Evolutionary conservation across 495 filamentous ascomycete species (phyloP), one percentile per base, ranked within the genome.

Genomic region (Penicillium tannophilum): DNA sequence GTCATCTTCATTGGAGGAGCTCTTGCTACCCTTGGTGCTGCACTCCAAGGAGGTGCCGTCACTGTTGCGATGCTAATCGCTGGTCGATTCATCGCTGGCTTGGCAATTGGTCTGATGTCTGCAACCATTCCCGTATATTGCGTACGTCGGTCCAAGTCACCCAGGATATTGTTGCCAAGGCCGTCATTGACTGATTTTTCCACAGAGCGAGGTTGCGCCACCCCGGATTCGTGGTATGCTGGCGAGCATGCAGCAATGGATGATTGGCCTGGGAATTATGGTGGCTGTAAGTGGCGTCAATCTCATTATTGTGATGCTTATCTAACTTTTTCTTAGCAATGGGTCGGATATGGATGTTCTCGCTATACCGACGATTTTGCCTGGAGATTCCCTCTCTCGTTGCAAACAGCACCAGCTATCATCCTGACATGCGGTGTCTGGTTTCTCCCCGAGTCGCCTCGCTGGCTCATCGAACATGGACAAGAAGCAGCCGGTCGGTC

Each of bases 361-460:
- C 68, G 79, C 1, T 76, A 76, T 64, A 72, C 66, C 0, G 73
- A 74, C 28, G 67, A 72, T 14, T 80, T 82, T 48, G 69, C 79
- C 62, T 84, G 84, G 84, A 71, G 83, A 35, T 78, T 86, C 36
- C 83, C 82, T 0, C 76, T 87, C 20, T 78, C 79, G 16, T 76
- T 85, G 24, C 82, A 85, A 58, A 73, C 73, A 33, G 64, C 79
- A 1, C 83, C 82, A 7, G 74, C 79, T 7, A 44, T 85, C 4
- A 59, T 81, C n/a, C 70, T 87, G 23, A 71, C 68, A 7, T 56
- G 69, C 8, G 81, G 82, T 11, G 67, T 82, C 30, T 77, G 75
- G 61, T 83, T 82, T 60, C 73, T 86, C 12, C 72, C 74, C 10
- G 84, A 86, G 62, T 82, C 80, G 0, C 84, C 84, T 12, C 69